Evolutionary conservation across 2,329 filamentous ascomycete genomes (phyloP).

Genomic region (Simplicillium aogashimaense): DNA sequence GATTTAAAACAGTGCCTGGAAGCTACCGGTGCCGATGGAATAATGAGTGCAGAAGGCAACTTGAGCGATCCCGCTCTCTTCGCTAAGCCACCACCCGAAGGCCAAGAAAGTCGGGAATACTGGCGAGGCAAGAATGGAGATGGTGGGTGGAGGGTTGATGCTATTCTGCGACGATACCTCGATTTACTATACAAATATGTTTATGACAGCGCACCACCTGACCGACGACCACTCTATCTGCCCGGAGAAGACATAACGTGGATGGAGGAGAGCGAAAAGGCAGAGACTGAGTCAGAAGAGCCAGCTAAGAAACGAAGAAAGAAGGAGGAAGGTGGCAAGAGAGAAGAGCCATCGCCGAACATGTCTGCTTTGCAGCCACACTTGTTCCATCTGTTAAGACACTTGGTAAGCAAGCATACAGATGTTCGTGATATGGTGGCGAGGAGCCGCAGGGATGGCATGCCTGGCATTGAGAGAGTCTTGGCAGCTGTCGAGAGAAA

Average conservation of each 20-base stretch:
- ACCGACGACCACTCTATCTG: slow-evolving; percentile 63
- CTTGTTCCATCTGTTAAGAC: slow-evolving; percentile 81
- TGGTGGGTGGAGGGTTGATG: slow-evolving; percentile 83
- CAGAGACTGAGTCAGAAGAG: slow-evolving; percentile 27
- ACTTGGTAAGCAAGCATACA: slow-evolving; percentile 71
- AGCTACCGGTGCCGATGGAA: slow-evolving; percentile 77
- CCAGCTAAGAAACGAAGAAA: slow-evolving; percentile 44
- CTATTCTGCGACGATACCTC: slow-evolving; percentile 76
- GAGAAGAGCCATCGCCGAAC: slow-evolving; percentile 44
- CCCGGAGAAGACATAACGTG: slow-evolving; percentile 43
- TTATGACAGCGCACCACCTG: slow-evolving; percentile 54
- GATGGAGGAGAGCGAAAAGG: slow-evolving; percentile 24
- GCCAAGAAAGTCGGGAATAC: slow-evolving; percentile 66
- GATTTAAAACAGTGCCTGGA: slow-evolving; percentile 72
- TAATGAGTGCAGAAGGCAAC: slow-evolving; percentile 96
- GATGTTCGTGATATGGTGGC: slow-evolving; percentile 81
- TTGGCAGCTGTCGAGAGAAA: slow-evolving; percentile 65
- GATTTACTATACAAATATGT: slow-evolving; percentile 80
- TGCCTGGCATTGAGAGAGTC: slow-evolving; percentile 68
- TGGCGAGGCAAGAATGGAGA: slow-evolving; percentile 73
- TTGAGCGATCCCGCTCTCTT: slow-evolving; percentile 88
- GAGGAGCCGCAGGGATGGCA: slow-evolving; percentile 55
- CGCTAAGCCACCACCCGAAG: slow-evolving; percentile 51
- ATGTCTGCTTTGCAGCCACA: slow-evolving; percentile 79
- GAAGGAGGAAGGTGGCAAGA: slow-evolving; percentile 22